phyloP scores from a whole-genome alignment of 2,329 filamentous ascomycete genomes.

The Tolypocladium inflatum region DNA sequence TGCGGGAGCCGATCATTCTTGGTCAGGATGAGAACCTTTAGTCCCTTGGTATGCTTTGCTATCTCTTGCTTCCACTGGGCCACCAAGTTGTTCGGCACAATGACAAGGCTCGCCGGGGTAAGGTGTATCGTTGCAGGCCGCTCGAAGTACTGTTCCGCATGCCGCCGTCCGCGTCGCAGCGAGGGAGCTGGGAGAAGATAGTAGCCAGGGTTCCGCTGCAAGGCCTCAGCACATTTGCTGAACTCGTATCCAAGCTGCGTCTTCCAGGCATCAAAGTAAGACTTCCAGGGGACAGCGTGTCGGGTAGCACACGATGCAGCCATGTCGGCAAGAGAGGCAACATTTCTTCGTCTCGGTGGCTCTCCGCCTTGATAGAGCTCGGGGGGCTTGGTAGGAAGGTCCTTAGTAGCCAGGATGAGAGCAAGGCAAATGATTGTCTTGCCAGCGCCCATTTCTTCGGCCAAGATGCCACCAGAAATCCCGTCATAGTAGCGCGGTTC shows the following conservation, averaged over 20 bases:
- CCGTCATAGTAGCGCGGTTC: conserved; percentile 67
- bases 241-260: conserved; percentile 38
- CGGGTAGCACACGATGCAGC: conserved; percentile 60
- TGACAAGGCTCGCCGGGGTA: conserved; percentile 61
- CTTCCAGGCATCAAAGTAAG: conserved; percentile 45
- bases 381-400: conserved; percentile 58
- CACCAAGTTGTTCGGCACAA: conserved; percentile 76
- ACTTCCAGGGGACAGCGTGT: conserved; percentile 60
- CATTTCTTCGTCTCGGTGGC: conserved; percentile 28
- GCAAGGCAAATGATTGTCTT: conserved; percentile 84
- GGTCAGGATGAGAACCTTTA: conserved; percentile 57
- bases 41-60: conserved; percentile 58
- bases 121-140: conserved; percentile 47
- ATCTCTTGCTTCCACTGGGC: conserved; percentile 81
- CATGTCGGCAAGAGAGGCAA: conserved; percentile 65
- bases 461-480: conserved; percentile 65
- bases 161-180: conserved; percentile 16
- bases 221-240: conserved; percentile 41
- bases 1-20: conserved; percentile 45
- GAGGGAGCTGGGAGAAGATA: conserved; percentile 46
- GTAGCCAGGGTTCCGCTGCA: conserved; percentile 47
- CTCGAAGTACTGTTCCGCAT: conserved; percentile 1
- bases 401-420: conserved; percentile 65
- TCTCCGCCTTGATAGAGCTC: conserved; percentile 41
- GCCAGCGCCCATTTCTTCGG: conserved; percentile 73